Evolutionary conservation across 2,329 filamentous ascomycete genomes (phyloP), one percentile per base, ranked within the genome.

Genomic region (Colletotrichum tofieldiae): DNA sequence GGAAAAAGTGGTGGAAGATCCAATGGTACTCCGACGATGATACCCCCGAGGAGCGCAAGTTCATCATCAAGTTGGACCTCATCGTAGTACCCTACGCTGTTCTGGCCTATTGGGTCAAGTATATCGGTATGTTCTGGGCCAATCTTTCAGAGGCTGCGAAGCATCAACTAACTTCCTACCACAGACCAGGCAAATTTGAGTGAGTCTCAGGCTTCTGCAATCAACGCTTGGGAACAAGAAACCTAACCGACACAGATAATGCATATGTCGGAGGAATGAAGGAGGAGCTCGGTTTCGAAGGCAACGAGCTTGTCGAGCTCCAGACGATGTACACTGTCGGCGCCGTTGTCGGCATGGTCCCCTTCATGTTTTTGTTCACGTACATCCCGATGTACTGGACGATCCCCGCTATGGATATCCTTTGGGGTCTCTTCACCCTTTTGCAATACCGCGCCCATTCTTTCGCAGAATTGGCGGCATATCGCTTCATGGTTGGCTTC

Each of bases 361-460:
- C 63, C 75, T 82, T 73, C 70, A 80, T n/a, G 65, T 81, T 32
- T 79, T 75, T 29, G 73, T 77, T 8, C 58, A 78, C 5, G 74
- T 80, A 16, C 78, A 77, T 32, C 77, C 79, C 5, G 45, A 78
- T 29, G 77, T 77, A 65, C 77, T 81, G 54, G 80, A 16, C 66
- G 29, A 32, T 80, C 74, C 62, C 78, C 76, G 60, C 68, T 76
- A 9, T 72, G 75, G 87, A 90, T 65, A 73, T 90, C 1, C 77
- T 82, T 2, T 91, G 89, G 89, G 88, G 88, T 0, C 77, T 90
- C 26, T 88, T 90, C 72, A 91, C 88, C 0, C 81, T 91, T 18
- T 78, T 89, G 72, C 54, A 74, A 55, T 47, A 63, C 73, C 61
- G 73, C 61, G 16, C 74, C 75, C n/a, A 62, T 76, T 80, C 51